phyloP scores from a whole-genome alignment of 306 rosid genomes.

The Vigna mungo region DNA sequence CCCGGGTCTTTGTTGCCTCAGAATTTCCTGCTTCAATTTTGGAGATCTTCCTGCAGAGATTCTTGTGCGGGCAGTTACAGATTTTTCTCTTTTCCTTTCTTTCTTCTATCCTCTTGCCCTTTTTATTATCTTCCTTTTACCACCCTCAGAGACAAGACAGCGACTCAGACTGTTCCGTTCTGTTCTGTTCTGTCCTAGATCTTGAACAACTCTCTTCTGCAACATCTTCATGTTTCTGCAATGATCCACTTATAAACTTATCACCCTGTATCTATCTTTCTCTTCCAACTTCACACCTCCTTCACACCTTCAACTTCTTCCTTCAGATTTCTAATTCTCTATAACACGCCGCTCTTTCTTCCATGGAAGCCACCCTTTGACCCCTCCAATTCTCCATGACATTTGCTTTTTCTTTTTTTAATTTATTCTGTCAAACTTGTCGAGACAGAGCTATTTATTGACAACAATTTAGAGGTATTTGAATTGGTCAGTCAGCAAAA shows the following conservation, averaged over 20 bases:
- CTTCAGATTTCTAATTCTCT: slow-evolving; percentile 38
- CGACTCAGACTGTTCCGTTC: slow-evolving; percentile 21
- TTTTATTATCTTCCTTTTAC: not conserved
- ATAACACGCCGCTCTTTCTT: not conserved
- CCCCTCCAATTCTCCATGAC: not conserved
- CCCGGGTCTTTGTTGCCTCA: not conserved
- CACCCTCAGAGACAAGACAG: slow-evolving; percentile 37
- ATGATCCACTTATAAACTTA: slow-evolving; percentile 31
- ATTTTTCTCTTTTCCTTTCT: not conserved
- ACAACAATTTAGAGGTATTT: slow-evolving; percentile 2
- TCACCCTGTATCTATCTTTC: slow-evolving; percentile 30
- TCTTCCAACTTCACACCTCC: slow-evolving; percentile 14
- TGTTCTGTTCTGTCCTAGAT: slow-evolving; percentile 36
- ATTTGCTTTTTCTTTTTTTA: slow-evolving; percentile 25
- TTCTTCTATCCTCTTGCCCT: not conserved
- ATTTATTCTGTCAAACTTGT: not conserved
- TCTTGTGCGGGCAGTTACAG: slow-evolving; percentile 44
- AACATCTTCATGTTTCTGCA: slow-evolving; percentile 21
- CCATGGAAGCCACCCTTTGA: slow-evolving; percentile 38
- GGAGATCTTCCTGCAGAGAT: slow-evolving; percentile 42
- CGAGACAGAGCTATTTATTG: slow-evolving; percentile 16
- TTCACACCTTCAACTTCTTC: slow-evolving; percentile 14
- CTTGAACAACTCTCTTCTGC: slow-evolving; percentile 46
- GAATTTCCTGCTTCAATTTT: slow-evolving; percentile 27
- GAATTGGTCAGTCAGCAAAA: slow-evolving; percentile 41